phyloP scores from a whole-genome alignment of 2,329 filamentous ascomycete species.

The Neurospora sp. region DNA sequence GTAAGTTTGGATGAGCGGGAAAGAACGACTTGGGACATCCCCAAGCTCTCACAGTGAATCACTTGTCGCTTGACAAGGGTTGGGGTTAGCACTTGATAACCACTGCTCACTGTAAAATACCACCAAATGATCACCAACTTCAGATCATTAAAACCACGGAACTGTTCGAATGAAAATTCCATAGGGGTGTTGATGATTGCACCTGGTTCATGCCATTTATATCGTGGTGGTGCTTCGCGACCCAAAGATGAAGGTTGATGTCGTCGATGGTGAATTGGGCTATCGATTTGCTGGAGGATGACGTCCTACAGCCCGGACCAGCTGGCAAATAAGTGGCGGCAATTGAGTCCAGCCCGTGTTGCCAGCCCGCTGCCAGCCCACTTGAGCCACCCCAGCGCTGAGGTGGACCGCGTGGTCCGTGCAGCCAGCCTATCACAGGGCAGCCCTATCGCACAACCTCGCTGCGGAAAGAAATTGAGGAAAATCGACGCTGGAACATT shows the following conservation, averaged over 20 bases:
- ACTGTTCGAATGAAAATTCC: neutral
- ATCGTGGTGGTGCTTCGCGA: neutral
- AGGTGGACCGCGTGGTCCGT: constrained; percentile 5
- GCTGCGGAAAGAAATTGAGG: constrained; percentile 19
- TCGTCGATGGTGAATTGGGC: neutral
- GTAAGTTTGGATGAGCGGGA: neutral
- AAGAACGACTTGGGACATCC: neutral
- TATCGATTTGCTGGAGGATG: neutral
- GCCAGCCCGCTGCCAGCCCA: neutral
- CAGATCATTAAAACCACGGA: neutral
- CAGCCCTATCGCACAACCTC: constrained; percentile 22
- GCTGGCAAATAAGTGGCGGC: neutral
- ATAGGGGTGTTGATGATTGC: neutral
- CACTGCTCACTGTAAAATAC: neutral
- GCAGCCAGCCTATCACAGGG: constrained; percentile 16
- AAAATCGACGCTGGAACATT: constrained; percentile 19
- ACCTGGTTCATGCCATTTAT: neutral
- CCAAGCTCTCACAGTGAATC: neutral
- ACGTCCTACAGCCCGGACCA: neutral
- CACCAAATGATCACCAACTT: neutral
- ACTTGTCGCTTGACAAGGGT: neutral
- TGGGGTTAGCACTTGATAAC: neutral
- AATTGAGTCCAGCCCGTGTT: neutral
- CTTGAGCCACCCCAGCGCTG: neutral
- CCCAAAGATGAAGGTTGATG: neutral